phyloP scores from a whole-genome alignment of 164 flowering plant species.

The Euptelea pleiosperma region DNA sequence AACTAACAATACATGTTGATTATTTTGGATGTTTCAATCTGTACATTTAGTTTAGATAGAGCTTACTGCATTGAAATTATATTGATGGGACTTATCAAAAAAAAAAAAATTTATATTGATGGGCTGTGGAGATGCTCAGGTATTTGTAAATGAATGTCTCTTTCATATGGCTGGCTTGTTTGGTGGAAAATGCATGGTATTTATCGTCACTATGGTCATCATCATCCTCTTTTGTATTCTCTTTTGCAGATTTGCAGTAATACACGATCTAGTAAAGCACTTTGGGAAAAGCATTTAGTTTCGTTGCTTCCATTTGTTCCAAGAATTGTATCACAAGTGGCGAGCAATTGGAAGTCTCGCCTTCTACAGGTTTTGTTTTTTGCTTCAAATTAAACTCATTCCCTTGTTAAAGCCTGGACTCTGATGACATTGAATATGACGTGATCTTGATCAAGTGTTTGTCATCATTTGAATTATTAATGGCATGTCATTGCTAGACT shows the following conservation, averaged over 20 bases:
- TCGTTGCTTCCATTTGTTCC: constrained; percentile 65
- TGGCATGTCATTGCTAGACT: no score
- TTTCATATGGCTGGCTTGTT: background rate
- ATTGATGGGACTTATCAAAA: no score
- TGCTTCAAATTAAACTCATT: background rate
- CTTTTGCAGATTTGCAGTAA: constrained; percentile 14
- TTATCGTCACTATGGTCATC: background rate
- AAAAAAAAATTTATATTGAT: no score
- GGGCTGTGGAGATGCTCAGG: no score
- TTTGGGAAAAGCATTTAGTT: constrained; percentile 46
- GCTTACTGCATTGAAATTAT: background rate
- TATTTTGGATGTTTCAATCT: no score
- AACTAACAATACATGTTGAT: no score
- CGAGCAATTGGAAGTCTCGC: constrained; percentile 40
- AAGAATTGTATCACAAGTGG: constrained; percentile 38
- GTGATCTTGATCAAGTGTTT: background rate
- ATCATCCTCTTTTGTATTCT: background rate
- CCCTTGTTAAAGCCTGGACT: background rate
- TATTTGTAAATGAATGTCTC: background rate
- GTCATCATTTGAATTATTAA: background rate
- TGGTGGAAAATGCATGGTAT: background rate
- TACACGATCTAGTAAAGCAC: constrained; percentile 27
- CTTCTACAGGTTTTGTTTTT: constrained; percentile 62
- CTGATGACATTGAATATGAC: background rate
- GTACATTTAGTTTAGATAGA: background rate